These are phyloP conservation scores for Diaporthe sp. DNA, from an alignment of 2,329 filamentous ascomycete genomes.

Conservation along the genomic window DNA sequence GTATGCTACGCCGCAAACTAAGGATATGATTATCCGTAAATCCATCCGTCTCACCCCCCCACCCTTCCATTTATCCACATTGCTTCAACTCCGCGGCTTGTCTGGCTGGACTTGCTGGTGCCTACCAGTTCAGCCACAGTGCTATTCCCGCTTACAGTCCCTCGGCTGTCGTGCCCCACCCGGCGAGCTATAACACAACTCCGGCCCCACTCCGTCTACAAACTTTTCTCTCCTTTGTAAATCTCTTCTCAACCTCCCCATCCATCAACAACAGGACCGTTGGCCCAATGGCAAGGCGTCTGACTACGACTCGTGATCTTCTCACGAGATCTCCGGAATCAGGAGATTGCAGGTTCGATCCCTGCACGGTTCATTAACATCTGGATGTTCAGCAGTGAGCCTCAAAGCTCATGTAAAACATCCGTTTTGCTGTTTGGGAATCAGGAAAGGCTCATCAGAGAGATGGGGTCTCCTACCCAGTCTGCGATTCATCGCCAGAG, in stretches of 20 bases:
- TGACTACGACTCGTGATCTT: conserved; percentile 49
- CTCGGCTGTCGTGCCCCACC: neutral
- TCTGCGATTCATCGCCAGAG: no score
- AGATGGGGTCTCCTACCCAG: neutral
- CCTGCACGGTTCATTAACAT: conserved; percentile 18
- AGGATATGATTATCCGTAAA: neutral
- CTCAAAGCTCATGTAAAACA: accelerated
- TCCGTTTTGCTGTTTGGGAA: neutral
- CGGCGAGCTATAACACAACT: neutral
- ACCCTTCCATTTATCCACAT: conserved; percentile 13
- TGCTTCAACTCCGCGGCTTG: neutral
- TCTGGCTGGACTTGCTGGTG: neutral
- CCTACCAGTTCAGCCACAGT: neutral
- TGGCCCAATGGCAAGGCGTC: conserved; percentile 55
- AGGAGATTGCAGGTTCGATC: conserved; percentile 36
- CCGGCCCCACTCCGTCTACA: conserved; percentile 3
- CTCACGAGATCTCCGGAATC: conserved; percentile 22
- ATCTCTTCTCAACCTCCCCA: neutral
- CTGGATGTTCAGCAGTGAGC: no score
- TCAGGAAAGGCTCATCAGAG: no score
- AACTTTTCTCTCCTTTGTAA: conserved; percentile 19
- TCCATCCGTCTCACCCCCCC: neutral
- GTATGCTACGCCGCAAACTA: conserved; percentile 14
- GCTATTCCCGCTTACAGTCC: neutral
- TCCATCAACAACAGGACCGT: conserved; percentile 11